These are phyloP conservation scores for Phytophthora megakarya DNA, from an alignment of 352 stramenopile genomes.

Conservation along the genomic window DNA sequence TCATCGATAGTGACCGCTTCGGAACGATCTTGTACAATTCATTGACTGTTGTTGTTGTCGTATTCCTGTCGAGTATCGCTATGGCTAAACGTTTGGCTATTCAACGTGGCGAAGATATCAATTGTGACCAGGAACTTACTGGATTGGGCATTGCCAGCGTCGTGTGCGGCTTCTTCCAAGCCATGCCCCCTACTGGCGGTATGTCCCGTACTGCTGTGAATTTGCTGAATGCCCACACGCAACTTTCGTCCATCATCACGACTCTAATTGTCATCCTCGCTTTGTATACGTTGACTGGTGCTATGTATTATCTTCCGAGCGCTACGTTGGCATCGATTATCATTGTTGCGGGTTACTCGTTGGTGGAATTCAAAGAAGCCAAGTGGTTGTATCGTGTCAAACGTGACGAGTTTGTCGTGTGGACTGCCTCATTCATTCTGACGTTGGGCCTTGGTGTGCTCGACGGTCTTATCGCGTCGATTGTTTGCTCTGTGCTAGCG, in stretches of 20 bases:
- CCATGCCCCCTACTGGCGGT: conserved; percentile 86
- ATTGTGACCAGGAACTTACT: conserved; percentile 83
- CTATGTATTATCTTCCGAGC: conserved; percentile 88
- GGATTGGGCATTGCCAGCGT: conserved; percentile 86
- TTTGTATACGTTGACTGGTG: conserved; percentile 81
- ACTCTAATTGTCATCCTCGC: conserved; percentile 80
- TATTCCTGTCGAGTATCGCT: conserved; percentile 90
- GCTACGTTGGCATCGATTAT: conserved; percentile 85
- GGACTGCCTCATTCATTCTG: conserved; percentile 53
- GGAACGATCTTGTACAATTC: conserved; percentile 58
- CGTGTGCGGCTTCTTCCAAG: conserved; percentile 80
- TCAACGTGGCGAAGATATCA: conserved; percentile 70
- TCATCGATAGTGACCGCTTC: conserved; percentile 53
- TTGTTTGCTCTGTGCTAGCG: conserved; percentile 56
- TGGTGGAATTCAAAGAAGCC: conserved; percentile 89
- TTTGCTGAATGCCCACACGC: conserved; percentile 80
- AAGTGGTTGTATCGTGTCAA: conserved; percentile 77
- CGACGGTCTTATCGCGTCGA: conserved; percentile 53
- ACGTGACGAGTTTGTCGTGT: conserved; percentile 61
- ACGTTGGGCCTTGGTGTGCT: conserved; percentile 56
- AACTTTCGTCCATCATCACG: conserved; percentile 86
- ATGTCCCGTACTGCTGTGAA: conserved; percentile 92
- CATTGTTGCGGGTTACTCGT: conserved; percentile 86
- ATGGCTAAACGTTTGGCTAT: conserved; percentile 87
- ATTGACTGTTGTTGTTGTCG: conserved; percentile 78